Conservation (phyloP, 106 monocot species). For the Dendrobium chrysotoxum region DNA sequence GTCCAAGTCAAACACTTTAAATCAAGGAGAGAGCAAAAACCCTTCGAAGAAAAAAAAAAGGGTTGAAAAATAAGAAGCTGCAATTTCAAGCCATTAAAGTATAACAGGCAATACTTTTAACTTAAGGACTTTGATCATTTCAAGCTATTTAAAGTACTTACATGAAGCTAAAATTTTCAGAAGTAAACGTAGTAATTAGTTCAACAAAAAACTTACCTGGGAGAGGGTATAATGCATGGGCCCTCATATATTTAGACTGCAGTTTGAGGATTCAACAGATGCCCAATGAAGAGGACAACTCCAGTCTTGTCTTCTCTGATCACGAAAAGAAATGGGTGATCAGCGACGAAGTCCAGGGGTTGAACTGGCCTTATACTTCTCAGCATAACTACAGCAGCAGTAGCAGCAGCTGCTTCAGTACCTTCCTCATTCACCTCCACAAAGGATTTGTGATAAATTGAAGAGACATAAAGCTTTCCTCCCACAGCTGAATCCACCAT, state of each 20-base stretch:
- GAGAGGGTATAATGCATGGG: neutral
- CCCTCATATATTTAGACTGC: neutral
- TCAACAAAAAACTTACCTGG: neutral
- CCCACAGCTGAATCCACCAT: conserved; percentile 30
- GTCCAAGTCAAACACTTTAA: too few relatives aligned
- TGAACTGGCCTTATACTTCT: neutral
- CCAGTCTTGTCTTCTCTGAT: conserved; percentile 41
- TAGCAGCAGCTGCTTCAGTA: conserved; percentile 71
- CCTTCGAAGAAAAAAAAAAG: too few relatives aligned
- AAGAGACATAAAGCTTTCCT: conserved; percentile 27
- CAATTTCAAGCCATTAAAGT: too few relatives aligned
- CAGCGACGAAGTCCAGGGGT: conserved; percentile 47
- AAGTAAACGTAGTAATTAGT: neutral
- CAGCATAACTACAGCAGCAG: conserved; percentile 27
- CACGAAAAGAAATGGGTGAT: conserved; percentile 54
- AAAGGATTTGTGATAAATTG: conserved; percentile 61
- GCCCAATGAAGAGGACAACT: conserved; percentile 26
- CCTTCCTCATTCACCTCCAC: conserved; percentile 83
- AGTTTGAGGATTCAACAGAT: conserved; percentile 36
- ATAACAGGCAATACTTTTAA: too few relatives aligned
- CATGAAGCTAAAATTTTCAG: neutral
- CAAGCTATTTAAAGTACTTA: too few relatives aligned
- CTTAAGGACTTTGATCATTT: too few relatives aligned
- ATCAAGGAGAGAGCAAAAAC: too few relatives aligned
- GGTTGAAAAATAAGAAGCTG: too few relatives aligned